Evolutionary conservation across 495 filamentous ascomycete species (phyloP), one percentile per base, ranked within the genome.

Genomic region (Penicillium crystallinum): DNA sequence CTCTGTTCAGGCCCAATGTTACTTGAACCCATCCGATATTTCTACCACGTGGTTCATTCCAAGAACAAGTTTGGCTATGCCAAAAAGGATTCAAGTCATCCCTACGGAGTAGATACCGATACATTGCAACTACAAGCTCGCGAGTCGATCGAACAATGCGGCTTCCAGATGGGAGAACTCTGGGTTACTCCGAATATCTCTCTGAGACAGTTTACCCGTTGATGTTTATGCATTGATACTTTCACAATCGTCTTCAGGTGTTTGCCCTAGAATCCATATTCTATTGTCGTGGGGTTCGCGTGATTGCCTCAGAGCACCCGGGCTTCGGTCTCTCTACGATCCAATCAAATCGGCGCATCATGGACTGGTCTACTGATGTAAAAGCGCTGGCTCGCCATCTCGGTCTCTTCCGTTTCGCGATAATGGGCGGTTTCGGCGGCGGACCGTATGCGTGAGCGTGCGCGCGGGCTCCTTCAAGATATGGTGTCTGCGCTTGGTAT

Each of bases 391-490:
- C 69, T 6, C 43, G 54, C 21, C 61, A 75, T 38, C 54, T 77
- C 1, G 54, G 56, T 0, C 38, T 78, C 0, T 46, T 46, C 0
- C 54, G 60, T 8, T 79, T 75, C 56, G 64, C 59, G 6, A 52
- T 79, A 14, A 33, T 81, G n/a, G 76, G 75, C 3, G 52, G 58
- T 21, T 76, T 70, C 0, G 76, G 76, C 2, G 78, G 78, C 1
- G 68, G 63, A 1, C 76, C 76, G 1, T 79, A 73, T 50, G 72
- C 68, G 4, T 49, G 78, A 12, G 77, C 77, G 0, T 47, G 71
- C 69, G 14, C 47, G 67, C 15, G 46, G 40, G 11, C 43, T 79
- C 3, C 67, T 71, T 21, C 47, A 47, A 0, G 54, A 64, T 2
- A 65, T 56, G 53, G 37, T 77, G 15, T 55, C 60, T 4, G 65